phyloP scores from a whole-genome alignment of 1,284 basidiomycete species.

The Leucocoprinus gongylophorus region DNA sequence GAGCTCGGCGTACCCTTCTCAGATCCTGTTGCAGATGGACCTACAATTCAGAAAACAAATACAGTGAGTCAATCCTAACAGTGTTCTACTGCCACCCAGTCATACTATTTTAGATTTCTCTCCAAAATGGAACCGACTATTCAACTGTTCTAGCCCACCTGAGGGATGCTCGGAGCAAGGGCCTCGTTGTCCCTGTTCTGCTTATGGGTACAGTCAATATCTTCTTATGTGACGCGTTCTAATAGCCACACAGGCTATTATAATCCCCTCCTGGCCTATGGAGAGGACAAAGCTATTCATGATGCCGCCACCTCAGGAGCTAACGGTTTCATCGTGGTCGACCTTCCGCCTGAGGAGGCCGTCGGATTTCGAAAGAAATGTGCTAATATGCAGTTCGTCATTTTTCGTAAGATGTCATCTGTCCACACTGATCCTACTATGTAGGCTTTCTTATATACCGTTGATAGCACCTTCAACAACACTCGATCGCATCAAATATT shows the following conservation, averaged over 20 bases:
- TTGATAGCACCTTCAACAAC: conserved; percentile 94
- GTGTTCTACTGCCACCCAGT: conserved; percentile 3
- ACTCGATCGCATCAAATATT: conserved; percentile 81
- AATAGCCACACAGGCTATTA: conserved; percentile 65
- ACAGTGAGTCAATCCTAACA: conserved; percentile 49
- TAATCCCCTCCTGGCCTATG: conserved; percentile 93
- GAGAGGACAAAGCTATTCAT: conserved; percentile 87
- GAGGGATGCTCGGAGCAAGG: conserved; percentile 71
- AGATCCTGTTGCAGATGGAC: no score
- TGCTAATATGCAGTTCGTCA: conserved; percentile 63
- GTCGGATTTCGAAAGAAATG: conserved; percentile 87
- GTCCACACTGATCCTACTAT: conserved; percentile 11
- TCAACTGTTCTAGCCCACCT: conserved; percentile 70
- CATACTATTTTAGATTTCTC: conserved; percentile 54
- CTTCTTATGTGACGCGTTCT: not conserved
- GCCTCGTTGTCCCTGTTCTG: conserved; percentile 81
- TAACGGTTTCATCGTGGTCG: conserved; percentile 97
- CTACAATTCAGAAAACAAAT: no score
- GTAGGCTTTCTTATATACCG: conserved; percentile 94
- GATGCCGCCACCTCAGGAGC: conserved; percentile 88
- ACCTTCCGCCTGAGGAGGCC: conserved; percentile 97
- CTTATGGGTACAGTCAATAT: conserved; percentile 73
- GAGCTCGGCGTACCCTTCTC: no score
- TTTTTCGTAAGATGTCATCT: not conserved
- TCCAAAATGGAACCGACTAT: conserved; percentile 77